Evolutionary conservation across 441 rosid genomes (phyloP).

Genomic region (Erodium chrysanthum): DNA sequence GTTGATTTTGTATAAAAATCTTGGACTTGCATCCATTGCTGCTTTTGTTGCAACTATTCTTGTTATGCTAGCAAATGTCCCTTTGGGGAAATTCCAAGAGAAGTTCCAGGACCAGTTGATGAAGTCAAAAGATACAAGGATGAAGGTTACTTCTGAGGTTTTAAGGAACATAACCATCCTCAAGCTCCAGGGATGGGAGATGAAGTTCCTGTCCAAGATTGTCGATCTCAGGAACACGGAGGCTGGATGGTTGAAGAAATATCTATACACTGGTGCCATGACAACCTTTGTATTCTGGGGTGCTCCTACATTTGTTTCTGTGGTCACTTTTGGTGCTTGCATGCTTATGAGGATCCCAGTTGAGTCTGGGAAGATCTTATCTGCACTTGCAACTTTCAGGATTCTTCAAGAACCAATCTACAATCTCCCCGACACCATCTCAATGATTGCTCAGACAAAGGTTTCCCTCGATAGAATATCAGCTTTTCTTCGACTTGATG

Average conservation of each 20-base stretch:
- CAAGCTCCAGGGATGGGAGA: constrained; percentile 69
- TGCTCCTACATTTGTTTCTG: constrained; percentile 51
- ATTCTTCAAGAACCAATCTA: constrained; percentile 49
- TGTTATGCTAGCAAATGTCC: constrained; percentile 43
- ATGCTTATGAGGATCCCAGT: constrained; percentile 38
- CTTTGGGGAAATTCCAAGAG: constrained; percentile 38
- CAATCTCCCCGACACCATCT: constrained; percentile 43
- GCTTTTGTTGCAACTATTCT: constrained; percentile 33
- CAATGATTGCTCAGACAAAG: constrained; percentile 46
- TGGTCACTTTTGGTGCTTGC: constrained; percentile 45
- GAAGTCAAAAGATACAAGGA: constrained; percentile 48
- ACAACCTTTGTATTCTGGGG: constrained; percentile 33
- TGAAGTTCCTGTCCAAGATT: constrained; percentile 49
- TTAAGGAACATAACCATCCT: constrained; percentile 54
- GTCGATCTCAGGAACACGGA: constrained; percentile 33
- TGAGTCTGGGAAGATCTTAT: constrained; percentile 53
- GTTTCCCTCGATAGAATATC: constrained; percentile 56
- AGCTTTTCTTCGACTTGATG: constrained; percentile 45
- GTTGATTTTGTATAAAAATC: constrained; percentile 41
- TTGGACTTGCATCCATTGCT: constrained; percentile 45
- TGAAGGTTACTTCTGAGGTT: constrained; percentile 51
- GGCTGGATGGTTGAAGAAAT: constrained; percentile 45
- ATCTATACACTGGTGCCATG: constrained; percentile 29
- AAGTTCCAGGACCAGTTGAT: constrained; percentile 43
- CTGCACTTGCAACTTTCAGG: constrained; percentile 59